Base-by-base conservation (phyloP, 768 basidiomycete species). In the Lentinula boryana region DNA sequence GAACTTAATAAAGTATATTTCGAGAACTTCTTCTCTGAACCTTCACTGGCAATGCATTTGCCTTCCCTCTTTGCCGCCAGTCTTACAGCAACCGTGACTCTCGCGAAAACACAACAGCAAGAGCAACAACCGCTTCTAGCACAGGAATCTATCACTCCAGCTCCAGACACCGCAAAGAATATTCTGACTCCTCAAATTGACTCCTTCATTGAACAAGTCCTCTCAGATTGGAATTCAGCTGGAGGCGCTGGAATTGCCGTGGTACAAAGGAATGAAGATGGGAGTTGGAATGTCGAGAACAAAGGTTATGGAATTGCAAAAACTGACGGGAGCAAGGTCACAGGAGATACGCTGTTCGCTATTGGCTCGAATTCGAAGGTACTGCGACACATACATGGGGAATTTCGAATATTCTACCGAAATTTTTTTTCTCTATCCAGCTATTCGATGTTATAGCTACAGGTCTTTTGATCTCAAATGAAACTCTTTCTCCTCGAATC, bases 321-420 rank as follows among this genome's bases (percentile, higher is more conserved):
- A 7, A 51, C 61, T 3, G 66, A 66, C 18, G 69, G 68, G 0
- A 66, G 56, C 12, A 56, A 64, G 27, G 67, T 70, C n/a, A 70
- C 67, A 3, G 63, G 66, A 56, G 62, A 71, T 15, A 72, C 71
- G 1, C 55, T 67, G 6, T 71, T 71, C 43, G 52, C 60, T 38
- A 69, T 74, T n/a, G 71, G 65, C 0, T 74, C 73, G 6, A 71
- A 70, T 52, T 72, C 71, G 7, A 72, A 72, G 67, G 36, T 38
- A 38, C 36, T 5, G 13, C 36, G 36, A 38, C 13, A 27, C 27
- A 27, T 27, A 27, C 27, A 27, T 27, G 3, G 3, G 27, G 27
- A 27, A 2, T 27, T 27, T 27, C 27, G 27, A 27, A 27, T 27
- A 27, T 27, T 27, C 27, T 27, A 27, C 27, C 27, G 27, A 27